phyloP scores from a whole-genome alignment of 192 early-diverging fungal species.

The Funneliformis geosporum region DNA sequence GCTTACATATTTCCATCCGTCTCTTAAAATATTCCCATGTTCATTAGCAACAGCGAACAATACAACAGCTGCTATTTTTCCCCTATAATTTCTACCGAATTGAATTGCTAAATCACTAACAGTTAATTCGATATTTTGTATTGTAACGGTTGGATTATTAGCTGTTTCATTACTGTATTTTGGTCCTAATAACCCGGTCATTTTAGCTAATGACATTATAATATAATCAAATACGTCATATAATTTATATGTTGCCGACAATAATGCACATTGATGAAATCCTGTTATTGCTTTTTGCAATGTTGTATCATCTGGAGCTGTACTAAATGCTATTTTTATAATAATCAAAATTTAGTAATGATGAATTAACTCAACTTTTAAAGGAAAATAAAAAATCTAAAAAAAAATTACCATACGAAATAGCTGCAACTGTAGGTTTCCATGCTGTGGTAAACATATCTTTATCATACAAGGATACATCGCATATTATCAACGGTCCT shows the following conservation, averaged over 20 bases:
- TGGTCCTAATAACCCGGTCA: slow-evolving; percentile 67
- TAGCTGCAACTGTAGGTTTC: slow-evolving; percentile 73
- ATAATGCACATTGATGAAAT: slow-evolving; percentile 70
- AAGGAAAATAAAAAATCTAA: slow-evolving; percentile 39
- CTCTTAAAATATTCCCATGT: slow-evolving; percentile 66
- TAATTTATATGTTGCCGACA: slow-evolving; percentile 74
- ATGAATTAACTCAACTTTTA: not conserved
- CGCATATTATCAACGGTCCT: slow-evolving; percentile 60
- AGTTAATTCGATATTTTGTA: slow-evolving; percentile 48
- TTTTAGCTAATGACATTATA: slow-evolving; percentile 67
- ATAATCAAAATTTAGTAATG: slow-evolving; percentile 24
- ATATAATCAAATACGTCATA: slow-evolving; percentile 81
- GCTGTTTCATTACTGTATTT: slow-evolving; percentile 40
- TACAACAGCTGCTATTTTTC: slow-evolving; percentile 89
- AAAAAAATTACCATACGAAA: slow-evolving; percentile 67
- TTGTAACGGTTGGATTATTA: slow-evolving; percentile 50
- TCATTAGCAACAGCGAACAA: slow-evolving; percentile 75
- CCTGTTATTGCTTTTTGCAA: slow-evolving; percentile 82
- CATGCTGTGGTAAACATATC: slow-evolving; percentile 79
- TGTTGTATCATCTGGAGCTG: slow-evolving; percentile 73
- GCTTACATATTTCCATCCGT: slow-evolving; percentile 72
- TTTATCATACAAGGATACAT: slow-evolving; percentile 68
- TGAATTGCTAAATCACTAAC: slow-evolving; percentile 73
- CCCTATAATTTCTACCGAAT: slow-evolving; percentile 86
- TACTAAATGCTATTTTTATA: slow-evolving; percentile 66